phyloP scores from a whole-genome alignment of 192 early-diverging fungal genomes.

The Physocladia obscura region DNA sequence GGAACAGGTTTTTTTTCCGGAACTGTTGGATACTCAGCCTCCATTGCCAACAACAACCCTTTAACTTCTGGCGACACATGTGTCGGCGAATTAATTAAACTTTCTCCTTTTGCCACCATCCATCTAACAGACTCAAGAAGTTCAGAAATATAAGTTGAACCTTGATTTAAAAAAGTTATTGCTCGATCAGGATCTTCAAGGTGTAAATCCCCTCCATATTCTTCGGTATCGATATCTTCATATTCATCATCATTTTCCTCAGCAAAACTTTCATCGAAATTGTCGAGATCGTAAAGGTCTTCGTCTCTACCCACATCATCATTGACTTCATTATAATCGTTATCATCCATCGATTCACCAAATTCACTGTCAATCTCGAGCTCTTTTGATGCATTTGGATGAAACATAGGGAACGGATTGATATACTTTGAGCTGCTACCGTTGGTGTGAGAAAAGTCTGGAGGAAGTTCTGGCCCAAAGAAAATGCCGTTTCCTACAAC shows the following conservation, averaged over 20 bases:
- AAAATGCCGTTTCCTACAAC: too few species aligned
- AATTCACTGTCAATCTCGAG: constrained; percentile 11
- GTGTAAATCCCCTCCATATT: not conserved
- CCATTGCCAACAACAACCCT: not conserved
- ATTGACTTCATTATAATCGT: not conserved
- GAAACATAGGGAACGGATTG: constrained; percentile 8
- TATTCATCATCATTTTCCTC: constrained; percentile 8
- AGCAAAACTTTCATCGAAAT: not conserved
- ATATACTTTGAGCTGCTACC: constrained; percentile 13
- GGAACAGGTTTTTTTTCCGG: not conserved
- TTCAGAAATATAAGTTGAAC: constrained; percentile 15
- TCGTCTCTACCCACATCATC: not conserved
- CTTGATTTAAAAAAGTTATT: constrained; percentile 25
- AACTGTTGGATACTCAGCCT: not conserved
- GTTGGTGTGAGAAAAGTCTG: constrained; percentile 4
- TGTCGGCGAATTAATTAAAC: constrained; percentile 15
- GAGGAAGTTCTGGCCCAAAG: constrained; percentile 22
- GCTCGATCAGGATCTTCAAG: constrained; percentile 16
- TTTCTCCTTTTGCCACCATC: constrained; percentile 24
- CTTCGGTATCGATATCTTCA: constrained; percentile 7
- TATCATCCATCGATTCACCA: not conserved
- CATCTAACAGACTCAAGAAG: constrained; percentile 16
- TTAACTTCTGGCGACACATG: constrained; percentile 2
- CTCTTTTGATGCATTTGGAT: constrained; percentile 4
- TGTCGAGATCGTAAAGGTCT: not conserved